Evolutionary conservation across 495 filamentous ascomycete genomes (phyloP).

Genomic region (Penicillium lagena): DNA sequence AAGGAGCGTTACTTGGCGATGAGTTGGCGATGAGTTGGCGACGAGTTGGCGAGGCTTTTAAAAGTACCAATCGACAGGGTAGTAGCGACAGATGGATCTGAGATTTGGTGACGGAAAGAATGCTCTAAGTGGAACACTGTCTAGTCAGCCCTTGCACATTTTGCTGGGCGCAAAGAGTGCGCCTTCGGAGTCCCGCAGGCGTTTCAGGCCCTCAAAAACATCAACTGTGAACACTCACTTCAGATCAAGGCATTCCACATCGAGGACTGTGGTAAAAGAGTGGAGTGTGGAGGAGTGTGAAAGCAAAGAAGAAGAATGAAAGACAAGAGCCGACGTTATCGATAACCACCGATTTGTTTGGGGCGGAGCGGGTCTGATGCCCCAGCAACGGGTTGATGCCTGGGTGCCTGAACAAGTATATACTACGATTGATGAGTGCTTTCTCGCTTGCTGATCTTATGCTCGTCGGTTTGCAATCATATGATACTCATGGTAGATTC

Average conservation of each 20-base stretch:
- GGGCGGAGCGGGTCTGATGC: neutral
- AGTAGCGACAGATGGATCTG: no score
- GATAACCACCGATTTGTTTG: neutral
- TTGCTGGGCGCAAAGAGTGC: no score
- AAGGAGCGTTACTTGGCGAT: neutral
- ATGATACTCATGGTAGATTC: neutral
- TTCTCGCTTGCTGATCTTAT: neutral
- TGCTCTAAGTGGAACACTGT: no score
- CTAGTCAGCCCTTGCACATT: no score
- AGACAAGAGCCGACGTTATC: neutral
- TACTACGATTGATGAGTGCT: no score
- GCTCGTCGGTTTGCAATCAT: neutral
- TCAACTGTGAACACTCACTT: neutral
- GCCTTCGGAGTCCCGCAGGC: no score
- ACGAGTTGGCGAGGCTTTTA: neutral
- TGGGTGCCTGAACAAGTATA: neutral
- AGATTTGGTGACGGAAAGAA: no score
- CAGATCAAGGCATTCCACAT: neutral
- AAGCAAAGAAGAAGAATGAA: no score
- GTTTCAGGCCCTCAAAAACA: no score
- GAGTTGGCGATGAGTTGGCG: neutral
- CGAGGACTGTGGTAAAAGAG: no score
- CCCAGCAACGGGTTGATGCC: conserved; percentile 10
- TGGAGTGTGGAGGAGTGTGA: no score
- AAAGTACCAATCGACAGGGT: no score